phyloP scores from a whole-genome alignment of 1,139 yeast species.

The Geotrichum aggregatum region DNA sequence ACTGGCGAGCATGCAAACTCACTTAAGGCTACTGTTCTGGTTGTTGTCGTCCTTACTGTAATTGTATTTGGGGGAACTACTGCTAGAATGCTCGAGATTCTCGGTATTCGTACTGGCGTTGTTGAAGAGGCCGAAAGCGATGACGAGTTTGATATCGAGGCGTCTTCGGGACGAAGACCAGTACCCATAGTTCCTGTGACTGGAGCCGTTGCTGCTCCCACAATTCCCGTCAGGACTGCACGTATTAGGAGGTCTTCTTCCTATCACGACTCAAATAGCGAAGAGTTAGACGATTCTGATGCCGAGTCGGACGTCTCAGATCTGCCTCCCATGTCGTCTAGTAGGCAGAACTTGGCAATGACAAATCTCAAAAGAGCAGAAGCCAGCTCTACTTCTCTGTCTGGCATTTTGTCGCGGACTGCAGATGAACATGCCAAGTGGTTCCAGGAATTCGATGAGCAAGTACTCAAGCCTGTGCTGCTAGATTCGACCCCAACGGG shows the following conservation, averaged over 20 bases:
- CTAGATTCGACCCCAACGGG: slow-evolving; percentile 48
- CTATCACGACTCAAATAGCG: slow-evolving; percentile 26
- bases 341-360: slow-evolving; percentile 8
- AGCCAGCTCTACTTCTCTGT: slow-evolving; percentile 29
- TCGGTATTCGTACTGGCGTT: slow-evolving; percentile 90
- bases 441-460: slow-evolving; percentile 91
- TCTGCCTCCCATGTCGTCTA: slow-evolving; percentile 35
- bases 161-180: slow-evolving; percentile 41
- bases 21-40: slow-evolving; percentile 86
- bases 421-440: slow-evolving; percentile 82
- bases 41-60: slow-evolving; percentile 93
- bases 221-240: slow-evolving; percentile 16
- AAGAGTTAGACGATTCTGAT: slow-evolving; percentile 30
- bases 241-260: slow-evolving; percentile 28
- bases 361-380: slow-evolving; percentile 17
- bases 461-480: slow-evolving; percentile 91
- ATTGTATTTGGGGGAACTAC: slow-evolving; percentile 97
- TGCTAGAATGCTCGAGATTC: slow-evolving; percentile 92
- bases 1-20: slow-evolving; percentile 93
- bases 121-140: slow-evolving; percentile 78
- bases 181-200: background rate
- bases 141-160: slow-evolving; percentile 93
- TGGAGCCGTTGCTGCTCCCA: background rate
- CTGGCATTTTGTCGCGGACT: slow-evolving; percentile 43
- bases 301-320: slow-evolving; percentile 30